Evolutionary conservation across 2,329 filamentous ascomycete species (phyloP), one percentile per base, ranked within the genome.

Genomic region (Aureobasidium vineae): DNA sequence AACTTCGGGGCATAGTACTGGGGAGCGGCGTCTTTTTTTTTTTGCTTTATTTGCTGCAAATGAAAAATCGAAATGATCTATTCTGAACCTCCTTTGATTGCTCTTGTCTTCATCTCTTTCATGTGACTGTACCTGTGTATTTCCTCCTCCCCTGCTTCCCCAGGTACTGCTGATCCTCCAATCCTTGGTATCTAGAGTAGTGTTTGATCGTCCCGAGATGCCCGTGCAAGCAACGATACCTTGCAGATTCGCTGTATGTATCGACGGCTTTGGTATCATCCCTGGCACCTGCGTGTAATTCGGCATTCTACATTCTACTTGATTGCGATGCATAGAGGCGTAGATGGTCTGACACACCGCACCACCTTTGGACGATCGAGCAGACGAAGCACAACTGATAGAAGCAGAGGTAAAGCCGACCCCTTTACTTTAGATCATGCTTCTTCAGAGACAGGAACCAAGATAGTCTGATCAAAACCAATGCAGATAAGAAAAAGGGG

Each of bases 161-260:
- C 23, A 33, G 54, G 10, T 28, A 23, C 21, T 56, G 40, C 16
- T 31, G 54, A 59, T 59, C 54, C 54, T 59, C 19, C 23, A 26
- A 6, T 13, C 13, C 7, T n/a, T n/a, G 10, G 40, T 33, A 31
- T 59, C 26, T 45, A 15, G 16, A 31, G 38, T 6, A 19, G 53
- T 59, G 54, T 59, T 59, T 59, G 40, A 59, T 59, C 54, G 38
- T 59, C 54, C 54, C 54, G 54, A 59, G 54, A 59, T 45, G 13
- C 19, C 26, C 15, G 26, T n/a, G 43, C n/a, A 15, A 36, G 10
- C 54, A 31, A 45, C 41, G 40, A 36, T 45, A 21, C 10, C 8
- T 40, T 57, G 28, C 16, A 40, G 38, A 3, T 41, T 41, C 2
- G 26, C 19, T 31, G 23, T n/a, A 31, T n/a, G n/a, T 7, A 5